Base-by-base conservation (phyloP, 2,329 filamentous ascomycete species). In the Trichoderma breve region DNA sequence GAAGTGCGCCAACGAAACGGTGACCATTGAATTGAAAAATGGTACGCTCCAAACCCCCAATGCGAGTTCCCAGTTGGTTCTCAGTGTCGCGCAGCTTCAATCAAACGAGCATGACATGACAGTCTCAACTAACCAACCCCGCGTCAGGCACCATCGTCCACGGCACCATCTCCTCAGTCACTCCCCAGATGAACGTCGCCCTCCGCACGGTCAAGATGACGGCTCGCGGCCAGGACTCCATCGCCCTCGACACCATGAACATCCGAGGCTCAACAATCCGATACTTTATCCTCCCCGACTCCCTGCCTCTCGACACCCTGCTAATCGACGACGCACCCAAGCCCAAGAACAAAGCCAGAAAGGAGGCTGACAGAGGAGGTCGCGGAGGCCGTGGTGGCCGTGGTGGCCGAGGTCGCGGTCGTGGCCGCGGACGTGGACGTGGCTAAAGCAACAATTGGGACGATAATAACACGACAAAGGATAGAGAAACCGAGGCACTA, bases 1-100 rank as follows among this genome's bases (percentile, higher is more conserved):
- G 95, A 99, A 99, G 88, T 98, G 95, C 84, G 91, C 93, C 83
- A 98, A 98, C 84, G 96, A 99, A 86, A 97, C 96, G 79, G 96
- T 98, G 79, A 98, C 95, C 58, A 93, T 99, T 83, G 96, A 99
- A 84, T 88, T 99, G 77, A 99, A 99, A 84, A 98, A 98, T 89
- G 96, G 95, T 96, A 86, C 60, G 82, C 14, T 64, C 4, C 28
- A 34, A 30, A 57, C 74, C 11, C 24, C 0, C 28, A 1, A 67
- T 26, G 8, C 39, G 18, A 36, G 36, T 43, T 28, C 28, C 18
- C 18, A 11, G 57, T 34, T 32, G 57, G 30, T 32, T 26, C 8
- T 32, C 12, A 26, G 3, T 32, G 18, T 58, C 32, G 53, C 5
- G 24, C 36, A 51, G 24, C 66, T 47, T 34, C 55, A 6, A 21